Base-by-base conservation (phyloP, 176 grass and related monocot genomes). In the Paspalum vaginatum region DNA sequence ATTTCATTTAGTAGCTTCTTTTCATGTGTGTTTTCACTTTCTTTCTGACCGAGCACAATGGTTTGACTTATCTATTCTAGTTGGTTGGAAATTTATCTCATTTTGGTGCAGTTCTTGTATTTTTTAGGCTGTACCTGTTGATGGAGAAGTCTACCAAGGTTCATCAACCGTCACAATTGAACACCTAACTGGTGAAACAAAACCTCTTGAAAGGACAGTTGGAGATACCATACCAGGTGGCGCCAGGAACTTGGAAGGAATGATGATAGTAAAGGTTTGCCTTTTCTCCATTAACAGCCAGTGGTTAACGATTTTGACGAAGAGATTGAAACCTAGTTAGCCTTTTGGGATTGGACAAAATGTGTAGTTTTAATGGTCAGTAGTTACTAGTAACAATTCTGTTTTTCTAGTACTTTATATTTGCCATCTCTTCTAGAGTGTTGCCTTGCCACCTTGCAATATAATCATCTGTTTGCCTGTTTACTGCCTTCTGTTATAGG, bases 101-200 rank as follows among this genome's bases (percentile, higher is more conserved):
- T 70, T 73, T 57, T 91, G 56, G 78, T 51, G 83, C 79, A 90
- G 73, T 75, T 85, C 53, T 81, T 91, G 37, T 85, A 26, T 88
- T 89, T 62, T 74, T 89, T 90, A 97, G 95, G 95, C 92, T 40
- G 95, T 98, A 64, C 95, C 95, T 83, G 95, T 98, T 80, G 95
- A 98, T 81, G 95, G 95, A 80, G 95, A 98, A 91, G 95, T 98
- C 68, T 90, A 85, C 66, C 95, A 98, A 87, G 95, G 95, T 78
- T 90, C 95, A 58, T 98, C 95, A 26, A 98, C 95, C 65, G 66
- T 98, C 51, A 98, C 95, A 61, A 89, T 94, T 50, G 95, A 98
- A 70, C 95, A 98, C 79, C 81, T 98, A 74, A 98, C 95, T 58
- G 95, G 95, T 47, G 95, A 98, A 88, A 84, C 87, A 24, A 98